These are phyloP conservation scores for Margaritispora aquatica DNA, from an alignment of 495 filamentous ascomycete species.

Conservation along the genomic window DNA sequence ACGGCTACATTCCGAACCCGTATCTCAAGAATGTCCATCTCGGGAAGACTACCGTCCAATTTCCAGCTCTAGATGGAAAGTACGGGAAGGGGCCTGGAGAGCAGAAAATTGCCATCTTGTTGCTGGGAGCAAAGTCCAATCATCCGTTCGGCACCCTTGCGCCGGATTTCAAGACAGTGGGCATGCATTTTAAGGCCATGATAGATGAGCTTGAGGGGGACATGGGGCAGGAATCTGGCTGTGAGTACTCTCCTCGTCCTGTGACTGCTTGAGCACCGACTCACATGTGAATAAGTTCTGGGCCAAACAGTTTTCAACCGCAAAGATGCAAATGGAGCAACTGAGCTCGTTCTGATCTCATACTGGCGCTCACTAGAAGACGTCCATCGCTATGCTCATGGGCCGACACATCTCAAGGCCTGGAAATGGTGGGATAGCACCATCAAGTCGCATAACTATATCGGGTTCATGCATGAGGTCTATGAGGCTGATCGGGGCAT, in stretches of 20 bases:
- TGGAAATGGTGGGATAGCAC: slow-evolving; percentile 17
- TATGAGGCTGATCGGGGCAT: slow-evolving; percentile 11
- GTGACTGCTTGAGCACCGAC: not conserved
- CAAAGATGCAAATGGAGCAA: slow-evolving; percentile 10
- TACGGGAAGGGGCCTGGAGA: not conserved
- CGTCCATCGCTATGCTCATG: slow-evolving; percentile 14
- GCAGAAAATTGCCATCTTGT: slow-evolving; percentile 14
- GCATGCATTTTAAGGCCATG: not conserved
- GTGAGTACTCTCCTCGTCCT: not conserved
- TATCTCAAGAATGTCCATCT: slow-evolving; percentile 6
- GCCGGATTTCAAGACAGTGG: slow-evolving; percentile 9
- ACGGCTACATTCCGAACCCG: slow-evolving; percentile 11
- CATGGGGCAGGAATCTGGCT: slow-evolving; percentile 4
- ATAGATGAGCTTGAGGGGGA: slow-evolving; percentile 6
- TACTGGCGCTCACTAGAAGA: slow-evolving; percentile 13
- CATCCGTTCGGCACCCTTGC: slow-evolving; percentile 15
- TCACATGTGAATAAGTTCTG: not conserved
- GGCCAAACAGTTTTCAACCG: slow-evolving; percentile 4
- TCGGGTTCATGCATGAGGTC: slow-evolving; percentile 18
- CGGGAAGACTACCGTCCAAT: slow-evolving; percentile 7
- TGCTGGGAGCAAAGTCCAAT: slow-evolving; percentile 16
- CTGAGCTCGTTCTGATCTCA: slow-evolving; percentile 7
- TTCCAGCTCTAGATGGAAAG: slow-evolving; percentile 7
- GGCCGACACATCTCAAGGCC: slow-evolving; percentile 5
- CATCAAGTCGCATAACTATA: slow-evolving; percentile 10